A percentile compares a stretch with the other conserved stretches of the same genome.
phyloP scores from a whole-genome alignment of 192 early-diverging fungal genomes.

The Mortierella antarctica region DNA sequence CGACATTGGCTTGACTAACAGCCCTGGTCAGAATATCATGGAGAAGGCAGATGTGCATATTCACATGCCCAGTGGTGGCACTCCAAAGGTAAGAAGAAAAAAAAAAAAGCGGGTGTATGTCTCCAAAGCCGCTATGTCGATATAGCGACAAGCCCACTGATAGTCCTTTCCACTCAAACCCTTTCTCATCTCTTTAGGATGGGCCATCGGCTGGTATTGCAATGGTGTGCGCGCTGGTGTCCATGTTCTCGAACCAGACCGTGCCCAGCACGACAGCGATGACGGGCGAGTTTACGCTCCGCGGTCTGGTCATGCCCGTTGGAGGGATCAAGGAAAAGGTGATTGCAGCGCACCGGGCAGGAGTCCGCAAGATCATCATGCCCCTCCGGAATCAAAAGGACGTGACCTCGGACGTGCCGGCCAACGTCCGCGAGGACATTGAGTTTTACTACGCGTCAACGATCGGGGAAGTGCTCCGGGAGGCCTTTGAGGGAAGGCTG shows the following conservation, averaged over 20 bases:
- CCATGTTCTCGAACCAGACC: constrained; percentile 69
- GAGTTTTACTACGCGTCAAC: constrained; percentile 75
- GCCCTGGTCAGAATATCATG: constrained; percentile 58
- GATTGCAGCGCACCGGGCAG: constrained; percentile 82
- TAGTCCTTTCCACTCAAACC: too few relatives aligned
- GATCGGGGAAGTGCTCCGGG: constrained; percentile 73
- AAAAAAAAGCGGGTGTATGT: background rate
- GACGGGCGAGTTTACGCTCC: constrained; percentile 90
- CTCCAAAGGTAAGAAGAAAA: constrained; percentile 64
- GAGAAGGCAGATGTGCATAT: constrained; percentile 82
- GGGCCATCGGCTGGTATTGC: constrained; percentile 80
- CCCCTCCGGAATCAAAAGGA: constrained; percentile 80
- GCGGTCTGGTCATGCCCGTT: constrained; percentile 83
- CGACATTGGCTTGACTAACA: constrained; percentile 62
- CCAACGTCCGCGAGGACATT: constrained; percentile 72
- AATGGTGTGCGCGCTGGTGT: constrained; percentile 82
- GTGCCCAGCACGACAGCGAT: constrained; percentile 73
- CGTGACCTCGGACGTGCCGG: constrained; percentile 75
- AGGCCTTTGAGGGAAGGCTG: constrained; percentile 60
- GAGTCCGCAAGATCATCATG: constrained; percentile 79
- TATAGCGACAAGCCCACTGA: too few relatives aligned
- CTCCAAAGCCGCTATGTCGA: background rate
- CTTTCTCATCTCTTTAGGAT: constrained; percentile 57
- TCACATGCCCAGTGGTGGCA: constrained; percentile 85
- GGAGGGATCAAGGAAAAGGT: constrained; percentile 92